Percentiles rank a stretch among this genome's conserved stretches.
Evolutionary conservation across 768 basidiomycete genomes (phyloP).

Genomic region (Erythrobasidium yunnanense): DNA sequence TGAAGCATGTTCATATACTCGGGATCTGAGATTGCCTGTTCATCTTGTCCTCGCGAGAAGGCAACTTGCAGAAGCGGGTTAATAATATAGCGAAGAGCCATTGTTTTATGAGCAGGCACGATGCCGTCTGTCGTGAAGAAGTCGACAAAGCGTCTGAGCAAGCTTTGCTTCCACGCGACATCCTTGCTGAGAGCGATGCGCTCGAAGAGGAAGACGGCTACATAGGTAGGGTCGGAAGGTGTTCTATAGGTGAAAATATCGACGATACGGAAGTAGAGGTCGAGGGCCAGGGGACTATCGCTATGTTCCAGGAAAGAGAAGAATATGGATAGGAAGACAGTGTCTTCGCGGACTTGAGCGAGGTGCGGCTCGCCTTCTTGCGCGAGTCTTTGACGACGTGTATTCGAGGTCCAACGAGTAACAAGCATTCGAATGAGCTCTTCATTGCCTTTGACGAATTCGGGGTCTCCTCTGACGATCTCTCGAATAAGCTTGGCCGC

Average conservation of each 20-base stretch:
- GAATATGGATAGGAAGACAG: constrained; percentile 65
- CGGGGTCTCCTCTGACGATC: constrained; percentile 54
- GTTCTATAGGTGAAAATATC: constrained; percentile 67
- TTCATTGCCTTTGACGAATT: constrained; percentile 61
- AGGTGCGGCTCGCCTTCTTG: constrained; percentile 34
- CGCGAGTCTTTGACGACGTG: constrained; percentile 30
- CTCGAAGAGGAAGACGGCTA: constrained; percentile 73
- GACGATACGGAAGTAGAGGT: constrained; percentile 78
- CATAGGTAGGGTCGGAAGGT: constrained; percentile 65
- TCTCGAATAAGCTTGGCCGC: constrained; percentile 69
- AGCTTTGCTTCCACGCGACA: constrained; percentile 57
- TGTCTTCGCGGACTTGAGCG: constrained; percentile 42
- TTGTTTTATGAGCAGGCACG: constrained; percentile 62
- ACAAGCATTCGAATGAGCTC: constrained; percentile 51
- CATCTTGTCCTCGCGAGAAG: constrained; percentile 52
- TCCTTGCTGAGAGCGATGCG: constrained; percentile 68
- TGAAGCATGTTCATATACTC: constrained; percentile 63
- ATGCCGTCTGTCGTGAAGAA: constrained; percentile 63
- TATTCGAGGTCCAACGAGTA: constrained; percentile 34
- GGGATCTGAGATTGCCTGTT: constrained; percentile 54
- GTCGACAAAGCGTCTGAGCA: constrained; percentile 70
- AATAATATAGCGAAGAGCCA: constrained; percentile 59
- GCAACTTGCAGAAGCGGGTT: constrained; percentile 76
- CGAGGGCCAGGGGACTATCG: constrained; percentile 56
- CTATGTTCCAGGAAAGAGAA: constrained; percentile 51